Evolutionary conservation across 2,329 filamentous ascomycete species (phyloP).

Genomic region (Gnomoniopsis sp.): DNA sequence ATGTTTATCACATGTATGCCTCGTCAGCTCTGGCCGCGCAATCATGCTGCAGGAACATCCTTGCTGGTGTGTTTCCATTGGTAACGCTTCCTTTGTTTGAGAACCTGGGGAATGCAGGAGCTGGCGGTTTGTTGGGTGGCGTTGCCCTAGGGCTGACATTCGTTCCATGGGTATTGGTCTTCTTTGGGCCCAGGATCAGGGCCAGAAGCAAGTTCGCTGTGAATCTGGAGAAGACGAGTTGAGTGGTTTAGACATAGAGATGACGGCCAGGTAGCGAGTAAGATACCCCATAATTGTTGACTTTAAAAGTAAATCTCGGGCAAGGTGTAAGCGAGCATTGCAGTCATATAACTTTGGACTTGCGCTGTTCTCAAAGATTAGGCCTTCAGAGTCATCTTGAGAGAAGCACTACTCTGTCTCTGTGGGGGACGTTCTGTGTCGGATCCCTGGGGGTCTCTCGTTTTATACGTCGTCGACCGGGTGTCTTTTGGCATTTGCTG

Average conservation of each 20-base stretch:
- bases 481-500: too few relatives aligned
- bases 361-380: too few relatives aligned
- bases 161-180: conserved; percentile 83
- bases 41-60: conserved; percentile 78
- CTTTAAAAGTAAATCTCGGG: background rate
- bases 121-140: conserved; percentile 72
- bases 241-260: background rate
- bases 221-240: conserved; percentile 31
- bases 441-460: too few relatives aligned
- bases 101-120: conserved; percentile 66
- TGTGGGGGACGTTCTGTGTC: too few relatives aligned
- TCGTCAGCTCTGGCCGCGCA: conserved; percentile 84
- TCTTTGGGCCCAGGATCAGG: conserved; percentile 75
- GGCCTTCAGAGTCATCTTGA: too few relatives aligned
- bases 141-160: conserved; percentile 66
- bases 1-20: conserved; percentile 81
- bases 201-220: conserved; percentile 73
- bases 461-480: too few relatives aligned
- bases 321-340: background rate
- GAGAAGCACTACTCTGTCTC: too few relatives aligned
- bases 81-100: conserved; percentile 71
- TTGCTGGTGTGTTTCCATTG: conserved; percentile 78
- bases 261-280: background rate
- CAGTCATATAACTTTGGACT: too few relatives aligned
- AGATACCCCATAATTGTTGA: background rate